These are phyloP conservation scores for Quercus rubra DNA, from an alignment of 306 rosid genomes.

Conservation along the genomic window DNA sequence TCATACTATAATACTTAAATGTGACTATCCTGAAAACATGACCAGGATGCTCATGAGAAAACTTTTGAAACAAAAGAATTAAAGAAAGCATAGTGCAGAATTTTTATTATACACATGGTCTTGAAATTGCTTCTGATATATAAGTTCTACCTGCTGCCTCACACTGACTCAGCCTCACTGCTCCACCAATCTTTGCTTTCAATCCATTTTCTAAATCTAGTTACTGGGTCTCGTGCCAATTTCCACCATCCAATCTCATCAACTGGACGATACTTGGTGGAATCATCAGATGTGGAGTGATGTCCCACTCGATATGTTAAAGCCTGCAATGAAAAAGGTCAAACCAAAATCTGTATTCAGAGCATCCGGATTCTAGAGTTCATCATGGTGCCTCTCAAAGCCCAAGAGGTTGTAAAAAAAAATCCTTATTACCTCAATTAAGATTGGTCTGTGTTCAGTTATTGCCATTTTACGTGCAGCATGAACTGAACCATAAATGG, in stretches of 20 bases:
- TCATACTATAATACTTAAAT: neutral
- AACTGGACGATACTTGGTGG: constrained; percentile 77
- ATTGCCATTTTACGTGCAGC: constrained; percentile 84
- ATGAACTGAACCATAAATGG: constrained; percentile 68
- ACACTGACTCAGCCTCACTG: constrained; percentile 43
- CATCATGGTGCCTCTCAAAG: neutral
- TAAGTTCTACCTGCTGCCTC: constrained; percentile 60
- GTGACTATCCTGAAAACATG: neutral
- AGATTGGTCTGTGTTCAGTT: constrained; percentile 66
- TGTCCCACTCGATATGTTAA: constrained; percentile 93
- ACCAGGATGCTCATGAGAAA: neutral
- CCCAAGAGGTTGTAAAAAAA: constrained; percentile 4
- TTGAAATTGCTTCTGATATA: neutral
- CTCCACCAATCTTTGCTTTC: constrained; percentile 89
- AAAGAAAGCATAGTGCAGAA: neutral
- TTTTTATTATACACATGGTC: neutral
- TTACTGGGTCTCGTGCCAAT: constrained; percentile 62
- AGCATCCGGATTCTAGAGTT: neutral
- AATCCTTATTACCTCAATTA: constrained; percentile 66
- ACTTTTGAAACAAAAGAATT: neutral
- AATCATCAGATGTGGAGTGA: constrained; percentile 92
- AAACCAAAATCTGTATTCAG: neutral
- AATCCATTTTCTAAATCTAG: constrained; percentile 86
- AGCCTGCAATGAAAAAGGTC: constrained; percentile 46
- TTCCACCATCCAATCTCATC: constrained; percentile 86